Evolutionary conservation across 2,329 filamentous ascomycete genomes (phyloP).

Genomic region (Colletotrichum camelliae): DNA sequence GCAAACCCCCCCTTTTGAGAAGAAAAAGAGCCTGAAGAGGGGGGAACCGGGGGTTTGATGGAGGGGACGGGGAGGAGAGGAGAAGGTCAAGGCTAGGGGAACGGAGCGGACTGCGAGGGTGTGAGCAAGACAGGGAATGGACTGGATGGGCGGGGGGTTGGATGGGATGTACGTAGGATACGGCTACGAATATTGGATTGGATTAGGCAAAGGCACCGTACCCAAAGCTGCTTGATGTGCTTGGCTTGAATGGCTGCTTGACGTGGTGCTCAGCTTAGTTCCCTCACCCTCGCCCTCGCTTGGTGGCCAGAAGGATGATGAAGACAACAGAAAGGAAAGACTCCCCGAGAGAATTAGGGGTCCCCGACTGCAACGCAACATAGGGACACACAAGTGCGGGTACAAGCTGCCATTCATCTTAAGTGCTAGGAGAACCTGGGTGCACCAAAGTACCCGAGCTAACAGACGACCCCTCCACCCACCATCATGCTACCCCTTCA

Average conservation of each 20-base stretch:
- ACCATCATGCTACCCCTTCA: not conserved
- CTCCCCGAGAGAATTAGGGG: not conserved
- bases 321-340: not conserved
- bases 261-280: not conserved
- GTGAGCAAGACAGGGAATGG: slow-evolving; percentile 1
- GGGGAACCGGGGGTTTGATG: not conserved
- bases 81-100: not conserved
- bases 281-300: not conserved
- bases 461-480: not conserved
- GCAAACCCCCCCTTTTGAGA: not conserved
- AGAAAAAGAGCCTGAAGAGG: not conserved
- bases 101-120: not conserved
- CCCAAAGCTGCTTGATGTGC: not conserved
- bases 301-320: not conserved
- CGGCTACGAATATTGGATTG: not conserved
- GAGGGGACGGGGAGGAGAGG: not conserved
- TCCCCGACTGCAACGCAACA: not conserved
- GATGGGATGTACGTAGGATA: not conserved
- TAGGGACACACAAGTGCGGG: not conserved
- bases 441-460: not conserved
- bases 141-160: not conserved
- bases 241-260: not conserved
- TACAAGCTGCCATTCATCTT: not conserved
- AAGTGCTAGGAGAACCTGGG: not conserved
- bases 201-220: not conserved